Base-by-base conservation (phyloP, 2,329 filamentous ascomycete genomes). In the Fusarium lateritium region DNA sequence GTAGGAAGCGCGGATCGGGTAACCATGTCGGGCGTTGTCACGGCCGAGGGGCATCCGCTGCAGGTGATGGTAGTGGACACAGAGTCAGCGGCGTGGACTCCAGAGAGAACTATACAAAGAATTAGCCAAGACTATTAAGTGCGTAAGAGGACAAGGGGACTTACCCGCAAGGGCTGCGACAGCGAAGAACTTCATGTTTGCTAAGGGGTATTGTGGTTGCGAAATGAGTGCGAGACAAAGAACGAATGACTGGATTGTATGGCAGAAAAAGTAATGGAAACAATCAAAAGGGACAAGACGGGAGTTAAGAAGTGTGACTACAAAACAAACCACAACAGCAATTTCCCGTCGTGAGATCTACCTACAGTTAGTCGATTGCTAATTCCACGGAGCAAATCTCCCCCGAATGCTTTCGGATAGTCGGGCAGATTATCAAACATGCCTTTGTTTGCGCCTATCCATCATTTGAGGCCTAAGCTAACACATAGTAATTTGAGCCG, bases 121-220 rank as follows among this genome's bases (percentile, higher is more conserved):
- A 17, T 71, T 42, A 65, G 55, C 11, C 2, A 15, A 5, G 7
- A 4, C 0, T 6, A 7, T 8, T 3, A 10, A 11, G 2, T n/a
- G 7, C n/a, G 3, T 14, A 31, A 31, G 10, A 31, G 28, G 10
- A 13, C 3, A n/a, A 34, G 31, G 19, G 10, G 14, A 10, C 51
- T 60, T 70, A 69, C 68, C 22, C 6, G 68, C 36, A 8, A 71
- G 43, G 39, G 56, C 36, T 9, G 51, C 56, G 33, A 52, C 38
- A 17, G 60, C 13, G 36, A 19, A 46, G 8, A 71, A 66, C 61
- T 71, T 69, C 68, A 71, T 71, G 21, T n/a, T 65, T 62, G 39
- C 17, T 34, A 22, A 39, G 15, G 33, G 24, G 47, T 62, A 56
- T 36, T 15, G 28, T 21, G 28, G 24, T 11, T 44, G 3, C 31